Base-by-base conservation (phyloP, 441 rosid genomes). In the Syzygium malaccense region DNA sequence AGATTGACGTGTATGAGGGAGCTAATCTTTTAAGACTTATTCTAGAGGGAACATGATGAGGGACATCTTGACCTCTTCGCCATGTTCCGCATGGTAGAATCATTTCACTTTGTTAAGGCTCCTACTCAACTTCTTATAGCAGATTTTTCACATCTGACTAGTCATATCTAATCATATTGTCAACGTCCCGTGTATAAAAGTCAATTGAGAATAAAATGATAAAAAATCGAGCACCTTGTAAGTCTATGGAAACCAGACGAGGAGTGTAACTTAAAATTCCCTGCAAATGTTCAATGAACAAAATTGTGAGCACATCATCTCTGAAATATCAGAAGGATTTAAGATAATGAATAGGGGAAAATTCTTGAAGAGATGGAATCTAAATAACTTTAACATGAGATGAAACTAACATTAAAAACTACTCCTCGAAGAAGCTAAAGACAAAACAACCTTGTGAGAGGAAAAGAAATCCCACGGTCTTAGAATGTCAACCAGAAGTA, bases 201-300 rank as follows among this genome's bases (percentile, higher is more conserved):
- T 6, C 49, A 32, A 20, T 30, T 28, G 83, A 25, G 15, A 66
- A 51, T 6, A 64, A 5, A 41, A 62, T 41, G 8, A 58, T 55
- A 86, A 86, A n/a, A 19, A 62, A 60, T 28, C 13, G 30, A 89
- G 87, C 93, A 97, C 99, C 99, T 96, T 95, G 96, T 68, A 93
- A 89, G 87, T 93, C 96, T 48, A 97, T 87, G 12, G 99, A 97
- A 86, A 96, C 83, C 2, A 97, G 89, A 62, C 97, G 99, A 87
- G 99, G 99, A 90, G 98, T 95, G 89, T 96, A 95, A 14, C 96
- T 96, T 88, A 88, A 91, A 79, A 90, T 87, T 11, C 99, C 98
- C 98, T 96, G 95, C 88, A n/a, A n/a, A n/a, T n/a, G n/a, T n/a
- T n/a, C n/a, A n/a, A n/a, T n/a, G n/a, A n/a, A 88, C 25, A 25